phyloP scores from a whole-genome alignment of 371 early-diverging fungal species.

The Ecytonucleospora hepatopenaei region DNA sequence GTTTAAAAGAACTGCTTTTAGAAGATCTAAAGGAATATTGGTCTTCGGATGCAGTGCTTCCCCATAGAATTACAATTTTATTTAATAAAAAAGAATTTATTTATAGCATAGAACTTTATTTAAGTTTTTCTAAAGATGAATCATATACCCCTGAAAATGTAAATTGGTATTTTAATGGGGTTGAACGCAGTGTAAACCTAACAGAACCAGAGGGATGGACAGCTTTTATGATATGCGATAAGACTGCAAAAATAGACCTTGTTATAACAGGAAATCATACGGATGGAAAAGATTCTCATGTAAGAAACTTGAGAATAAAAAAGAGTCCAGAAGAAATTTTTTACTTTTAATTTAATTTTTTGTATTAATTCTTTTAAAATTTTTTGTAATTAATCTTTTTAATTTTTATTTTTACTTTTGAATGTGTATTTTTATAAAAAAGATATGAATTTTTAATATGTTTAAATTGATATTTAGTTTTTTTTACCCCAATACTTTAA shows the following conservation, averaged over 20 bases:
- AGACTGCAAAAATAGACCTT: constrained; percentile 63
- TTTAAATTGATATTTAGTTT: background rate
- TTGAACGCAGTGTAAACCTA: constrained; percentile 61
- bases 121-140: constrained; percentile 70
- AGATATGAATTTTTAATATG: background rate
- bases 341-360: background rate
- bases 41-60: constrained; percentile 55
- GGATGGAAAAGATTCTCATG: constrained; percentile 75
- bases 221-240: constrained; percentile 58
- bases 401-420: no score
- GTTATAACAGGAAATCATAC: constrained; percentile 69
- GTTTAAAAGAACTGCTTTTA: constrained; percentile 51
- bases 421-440: background rate
- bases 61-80: constrained; percentile 52
- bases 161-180: constrained; percentile 64
- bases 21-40: constrained; percentile 47
- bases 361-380: no score
- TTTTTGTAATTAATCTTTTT: no score
- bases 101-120: constrained; percentile 63
- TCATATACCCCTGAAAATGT: constrained; percentile 73
- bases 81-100: constrained; percentile 42
- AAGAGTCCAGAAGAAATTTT: background rate
- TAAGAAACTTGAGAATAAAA: constrained; percentile 66
- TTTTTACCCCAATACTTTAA: no score
- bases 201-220: constrained; percentile 66